phyloP scores from a whole-genome alignment of 768 basidiomycete species.

The Strobilomyces confusus region DNA sequence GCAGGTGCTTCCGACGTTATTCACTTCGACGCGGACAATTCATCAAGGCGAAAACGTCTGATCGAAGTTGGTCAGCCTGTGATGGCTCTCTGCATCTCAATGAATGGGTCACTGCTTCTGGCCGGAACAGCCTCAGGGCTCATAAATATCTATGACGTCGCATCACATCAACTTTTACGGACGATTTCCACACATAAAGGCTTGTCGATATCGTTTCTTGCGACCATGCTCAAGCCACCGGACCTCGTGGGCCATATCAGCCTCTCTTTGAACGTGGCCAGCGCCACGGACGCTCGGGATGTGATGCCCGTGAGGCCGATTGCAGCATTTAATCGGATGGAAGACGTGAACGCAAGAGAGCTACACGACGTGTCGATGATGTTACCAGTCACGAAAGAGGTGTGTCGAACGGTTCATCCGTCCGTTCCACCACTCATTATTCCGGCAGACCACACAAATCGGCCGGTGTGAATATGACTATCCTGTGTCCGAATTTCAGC shows the following conservation, averaged over 20 bases:
- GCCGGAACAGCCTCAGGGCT: slow-evolving; percentile 72
- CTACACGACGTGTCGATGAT: slow-evolving; percentile 68
- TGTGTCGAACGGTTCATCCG: slow-evolving; percentile 16
- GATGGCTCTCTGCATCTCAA: slow-evolving; percentile 69
- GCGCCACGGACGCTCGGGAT: slow-evolving; percentile 44
- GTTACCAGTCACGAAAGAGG: slow-evolving; percentile 46
- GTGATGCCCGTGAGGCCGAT: slow-evolving; percentile 63
- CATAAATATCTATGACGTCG: slow-evolving; percentile 80
- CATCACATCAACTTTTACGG: slow-evolving; percentile 86
- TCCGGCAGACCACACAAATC: slow-evolving; percentile 15
- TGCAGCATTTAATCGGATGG: slow-evolving; percentile 67
- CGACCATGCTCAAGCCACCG: slow-evolving; percentile 78
- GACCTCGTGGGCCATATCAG: slow-evolving; percentile 83
- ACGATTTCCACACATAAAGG: slow-evolving; percentile 72
- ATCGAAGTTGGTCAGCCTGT: slow-evolving; percentile 71
- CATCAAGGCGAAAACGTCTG: slow-evolving; percentile 50
- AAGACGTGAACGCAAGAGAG: slow-evolving; percentile 62
- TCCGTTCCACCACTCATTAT: not conserved
- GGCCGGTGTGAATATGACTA: slow-evolving; percentile 36
- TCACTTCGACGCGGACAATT: slow-evolving; percentile 52
- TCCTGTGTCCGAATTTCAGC: slow-evolving; percentile 50
- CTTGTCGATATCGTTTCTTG: slow-evolving; percentile 64
- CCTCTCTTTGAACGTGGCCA: slow-evolving; percentile 41
- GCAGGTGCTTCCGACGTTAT: slow-evolving; percentile 68
- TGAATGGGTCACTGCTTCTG: slow-evolving; percentile 75